Percentiles rank a stretch among this genome's conserved stretches.
phyloP scores from a whole-genome alignment of 1,284 basidiomycete genomes.

The Megacollybia platyphylla region DNA sequence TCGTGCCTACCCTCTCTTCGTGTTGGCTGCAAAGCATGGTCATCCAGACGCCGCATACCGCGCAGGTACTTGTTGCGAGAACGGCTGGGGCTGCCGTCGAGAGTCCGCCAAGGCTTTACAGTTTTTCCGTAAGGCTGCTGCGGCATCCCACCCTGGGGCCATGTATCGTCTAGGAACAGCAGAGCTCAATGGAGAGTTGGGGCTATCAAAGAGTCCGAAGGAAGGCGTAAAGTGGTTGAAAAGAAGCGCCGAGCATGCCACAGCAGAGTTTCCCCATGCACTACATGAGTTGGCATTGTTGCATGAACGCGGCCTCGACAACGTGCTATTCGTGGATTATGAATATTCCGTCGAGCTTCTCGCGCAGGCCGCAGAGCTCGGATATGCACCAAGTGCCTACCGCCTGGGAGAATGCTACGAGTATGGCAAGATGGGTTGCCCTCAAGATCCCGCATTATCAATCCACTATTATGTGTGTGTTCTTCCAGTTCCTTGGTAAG shows the following conservation, averaged over 20 bases:
- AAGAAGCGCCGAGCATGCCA: constrained; percentile 88
- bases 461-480: constrained; percentile 93
- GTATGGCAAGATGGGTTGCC: constrained; percentile 97
- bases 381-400: constrained; percentile 93
- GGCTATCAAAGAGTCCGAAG: constrained; percentile 76
- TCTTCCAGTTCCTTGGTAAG: constrained; percentile 4
- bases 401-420: constrained; percentile 97
- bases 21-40: constrained; percentile 96
- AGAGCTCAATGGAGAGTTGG: constrained; percentile 92
- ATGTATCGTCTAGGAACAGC: constrained; percentile 96
- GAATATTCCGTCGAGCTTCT: constrained; percentile 93
- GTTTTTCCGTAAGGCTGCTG: constrained; percentile 90
- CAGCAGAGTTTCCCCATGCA: constrained; percentile 92
- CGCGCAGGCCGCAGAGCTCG: constrained; percentile 90
- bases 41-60: constrained; percentile 95
- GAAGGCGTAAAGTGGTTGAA: constrained; percentile 99
- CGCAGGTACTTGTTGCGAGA: constrained; percentile 95
- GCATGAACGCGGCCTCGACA: constrained; percentile 92
- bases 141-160: constrained; percentile 85
- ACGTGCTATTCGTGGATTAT: constrained; percentile 92
- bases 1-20: constrained; percentile 90
- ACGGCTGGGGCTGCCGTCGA: constrained; percentile 94
- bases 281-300: constrained; percentile 91
- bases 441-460: constrained; percentile 92
- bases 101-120: constrained; percentile 88